A percentile compares a stretch with the other conserved stretches of the same genome.
phyloP scores from a whole-genome alignment of 306 rosid species.

The Trichosanthes truncata region DNA sequence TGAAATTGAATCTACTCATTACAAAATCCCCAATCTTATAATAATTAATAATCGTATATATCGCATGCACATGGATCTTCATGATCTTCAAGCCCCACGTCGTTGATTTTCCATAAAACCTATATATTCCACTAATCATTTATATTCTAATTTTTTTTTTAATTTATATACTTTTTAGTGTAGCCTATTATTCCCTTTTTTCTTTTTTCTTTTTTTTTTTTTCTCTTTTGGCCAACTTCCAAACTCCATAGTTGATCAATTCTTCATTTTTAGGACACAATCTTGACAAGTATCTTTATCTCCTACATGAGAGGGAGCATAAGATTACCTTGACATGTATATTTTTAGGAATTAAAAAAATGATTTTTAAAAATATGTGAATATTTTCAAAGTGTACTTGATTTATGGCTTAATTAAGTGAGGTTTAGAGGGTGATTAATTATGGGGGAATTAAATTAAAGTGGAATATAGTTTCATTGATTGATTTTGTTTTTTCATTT shows the following conservation, averaged over 20 bases:
- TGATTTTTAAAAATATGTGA: background rate
- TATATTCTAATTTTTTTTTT: constrained; percentile 9
- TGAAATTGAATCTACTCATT: background rate
- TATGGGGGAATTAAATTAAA: background rate
- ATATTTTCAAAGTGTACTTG: background rate
- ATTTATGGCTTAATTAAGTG: background rate
- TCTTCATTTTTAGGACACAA: background rate
- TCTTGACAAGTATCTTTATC: constrained; percentile 8
- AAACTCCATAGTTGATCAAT: background rate
- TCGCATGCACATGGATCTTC: constrained; percentile 54
- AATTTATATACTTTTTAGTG: background rate
- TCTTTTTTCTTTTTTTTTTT: background rate
- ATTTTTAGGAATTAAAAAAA: background rate
- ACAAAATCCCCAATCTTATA: constrained; percentile 3
- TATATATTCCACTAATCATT: constrained; percentile 33
- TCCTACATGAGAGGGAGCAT: background rate
- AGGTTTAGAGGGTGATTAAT: background rate
- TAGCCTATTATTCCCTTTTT: background rate
- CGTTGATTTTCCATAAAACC: constrained; percentile 13
- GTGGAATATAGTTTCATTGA: background rate
- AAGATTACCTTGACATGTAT: background rate
- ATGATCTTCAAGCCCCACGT: constrained; percentile 46
- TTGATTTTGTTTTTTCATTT: background rate
- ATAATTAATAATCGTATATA: background rate
- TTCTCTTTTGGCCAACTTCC: background rate